Evolutionary conservation across 176 grass and related monocot species (phyloP), one percentile per base, ranked within the genome.

Genomic region (Eleusine indica): DNA sequence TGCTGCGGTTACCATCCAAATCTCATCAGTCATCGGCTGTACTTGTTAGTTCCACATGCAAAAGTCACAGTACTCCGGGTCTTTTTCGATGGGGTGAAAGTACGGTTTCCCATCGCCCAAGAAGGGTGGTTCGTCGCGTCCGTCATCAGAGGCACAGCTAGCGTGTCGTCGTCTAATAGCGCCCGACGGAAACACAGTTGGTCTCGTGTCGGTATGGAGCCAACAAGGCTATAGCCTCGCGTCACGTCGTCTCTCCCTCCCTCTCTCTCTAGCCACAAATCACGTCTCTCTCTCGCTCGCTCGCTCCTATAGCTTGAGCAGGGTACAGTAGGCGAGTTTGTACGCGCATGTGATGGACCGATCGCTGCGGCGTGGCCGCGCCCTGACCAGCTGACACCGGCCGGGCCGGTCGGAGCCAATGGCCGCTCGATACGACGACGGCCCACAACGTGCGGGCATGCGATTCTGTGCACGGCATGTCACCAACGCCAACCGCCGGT

Each of bases 231-330:
- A 66, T 52, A 18, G 22, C 4, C 62, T 47, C 22, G 53, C 41
- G 76, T 83, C 68, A 63, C 69, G 21, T 83, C 86, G 17, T 57
- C 54, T 19, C 54, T 51, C 22, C 19, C 77, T 5, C 73, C 14
- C 25, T 9, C 61, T 43, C 30, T 54, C 16, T 25, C 46, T 10
- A 11, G 11, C 9, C 44, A 47, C 32, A 35, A 35, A 35, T 35
- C 32, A 35, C 83, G 17, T 57, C 54, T 19, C 54, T 51, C 32
- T 21, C 25, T 9, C 61, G 35, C 30, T 54, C 16, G 18, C 46
- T 10, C 9, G 8, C 25, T 25, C 25, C 25, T 25, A 25, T 11
- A 47, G 44, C 44, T 47, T 7, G 44, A 47, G 44, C 2, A 11
- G 44, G 44, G 44, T 35, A 35, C 32, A 35, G 44, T 47, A 47